Conservation (phyloP, 2,329 filamentous ascomycete genomes). For the Aspergillus fumigatiaffinis region DNA sequence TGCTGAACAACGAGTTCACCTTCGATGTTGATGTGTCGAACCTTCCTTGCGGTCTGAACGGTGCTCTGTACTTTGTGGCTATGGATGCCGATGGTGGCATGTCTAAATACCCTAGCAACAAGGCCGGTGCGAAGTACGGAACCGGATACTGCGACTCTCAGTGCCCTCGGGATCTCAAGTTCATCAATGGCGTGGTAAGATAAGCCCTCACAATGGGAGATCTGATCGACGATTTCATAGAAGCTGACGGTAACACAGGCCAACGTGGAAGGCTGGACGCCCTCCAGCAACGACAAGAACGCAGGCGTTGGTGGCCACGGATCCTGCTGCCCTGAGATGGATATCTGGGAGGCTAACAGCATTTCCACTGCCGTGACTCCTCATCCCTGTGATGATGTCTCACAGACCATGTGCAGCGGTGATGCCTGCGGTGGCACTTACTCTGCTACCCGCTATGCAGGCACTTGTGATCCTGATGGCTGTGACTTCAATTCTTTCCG, state of each 20-base stretch:
- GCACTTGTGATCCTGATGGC: slow-evolving; percentile 64
- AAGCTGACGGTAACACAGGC: slow-evolving; percentile 28
- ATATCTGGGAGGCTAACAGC: slow-evolving; percentile 67
- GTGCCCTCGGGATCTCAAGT: slow-evolving; percentile 49
- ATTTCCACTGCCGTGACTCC: slow-evolving; percentile 62
- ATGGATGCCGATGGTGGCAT: slow-evolving; percentile 60
- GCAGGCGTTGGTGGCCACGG: slow-evolving; percentile 51
- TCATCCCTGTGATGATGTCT: slow-evolving; percentile 55
- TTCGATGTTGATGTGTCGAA: slow-evolving; percentile 69
- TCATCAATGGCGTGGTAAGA: slow-evolving; percentile 34
- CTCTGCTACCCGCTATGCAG: slow-evolving; percentile 53
- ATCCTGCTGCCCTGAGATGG: slow-evolving; percentile 65
- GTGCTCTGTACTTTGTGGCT: slow-evolving; percentile 62
- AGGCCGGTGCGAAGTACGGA: slow-evolving; percentile 56
- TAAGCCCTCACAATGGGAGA: neutral
- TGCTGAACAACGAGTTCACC: slow-evolving; percentile 64
- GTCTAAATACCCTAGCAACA: slow-evolving; percentile 47
- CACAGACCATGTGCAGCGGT: slow-evolving; percentile 49
- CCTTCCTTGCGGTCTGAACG: slow-evolving; percentile 66
- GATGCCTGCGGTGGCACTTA: slow-evolving; percentile 51
- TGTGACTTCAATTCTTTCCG: slow-evolving; percentile 69
- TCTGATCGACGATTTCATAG: neutral
- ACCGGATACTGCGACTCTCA: slow-evolving; percentile 62
- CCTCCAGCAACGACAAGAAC: slow-evolving; percentile 52
- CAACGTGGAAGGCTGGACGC: slow-evolving; percentile 52